Base-by-base conservation (phyloP, 208 protist species). In the Crithidia mellificae region DNA sequence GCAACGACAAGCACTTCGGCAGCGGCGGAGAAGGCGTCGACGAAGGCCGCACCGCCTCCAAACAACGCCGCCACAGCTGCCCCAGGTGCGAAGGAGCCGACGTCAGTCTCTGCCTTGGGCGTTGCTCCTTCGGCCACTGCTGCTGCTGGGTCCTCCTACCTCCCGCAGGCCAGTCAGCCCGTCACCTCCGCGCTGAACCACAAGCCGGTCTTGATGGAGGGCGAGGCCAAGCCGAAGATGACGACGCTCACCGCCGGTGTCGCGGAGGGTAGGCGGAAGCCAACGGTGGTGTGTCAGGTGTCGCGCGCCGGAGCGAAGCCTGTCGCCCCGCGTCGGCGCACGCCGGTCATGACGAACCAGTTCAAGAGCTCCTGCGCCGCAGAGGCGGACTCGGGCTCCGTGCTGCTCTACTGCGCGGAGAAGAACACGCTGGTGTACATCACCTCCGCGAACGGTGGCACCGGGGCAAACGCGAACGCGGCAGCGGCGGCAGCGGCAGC, bases 391-490 rank as follows among this genome's bases (percentile, higher is more conserved):
- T 77, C 70, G 6, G 70, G 46, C 19, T 74, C 68, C 12, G 61
- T 87, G 36, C 68, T 83, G 57, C 68, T 86, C 17, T 86, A 87
- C 63, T 78, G 54, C 54, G 74, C 70, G 0, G 75, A 85, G 61
- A 83, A 80, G 62, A 87, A 83, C 63, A 87, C 73, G 12, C 41
- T 87, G 12, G 75, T 75, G 47, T 82, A 84, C 61, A 78, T 83
- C 63, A 68, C 71, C 0, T 64, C 70, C 17, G 53, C 53, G n/a
- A 53, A 30, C 54, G 30, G 36, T 8, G 51, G n/a, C n/a, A n/a
- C n/a, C n/a, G n/a, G n/a, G n/a, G n/a, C n/a, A n/a, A n/a, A n/a
- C n/a, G n/a, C 54, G 41, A 46, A 46, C 6, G 17, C 15, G 15
- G 41, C 41, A 6, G 17, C 41, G n/a, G 41, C 50, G 2, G 25